These are phyloP conservation scores for Silene uniflora DNA, from an alignment of 148 eudicot genomes.

Conservation along the genomic window DNA sequence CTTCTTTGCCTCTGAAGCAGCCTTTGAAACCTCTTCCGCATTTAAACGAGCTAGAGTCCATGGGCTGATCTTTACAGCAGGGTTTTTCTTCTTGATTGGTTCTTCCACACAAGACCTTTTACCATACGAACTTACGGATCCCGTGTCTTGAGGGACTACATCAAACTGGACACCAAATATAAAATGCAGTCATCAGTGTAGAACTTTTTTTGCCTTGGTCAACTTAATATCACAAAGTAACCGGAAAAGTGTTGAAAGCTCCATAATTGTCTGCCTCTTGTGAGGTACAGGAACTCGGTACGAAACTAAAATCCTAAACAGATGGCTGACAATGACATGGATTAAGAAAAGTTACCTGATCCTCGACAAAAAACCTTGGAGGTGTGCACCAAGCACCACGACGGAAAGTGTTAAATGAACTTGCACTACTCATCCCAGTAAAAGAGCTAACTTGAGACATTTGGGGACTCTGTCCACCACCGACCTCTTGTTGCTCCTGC, in stretches of 20 bases:
- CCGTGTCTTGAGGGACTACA: slow-evolving; percentile 85
- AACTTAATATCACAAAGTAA: no score
- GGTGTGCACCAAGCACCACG: slow-evolving; percentile 98
- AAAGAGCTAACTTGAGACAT: slow-evolving; percentile 93
- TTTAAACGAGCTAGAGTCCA: slow-evolving; percentile 93
- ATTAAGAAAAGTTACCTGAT: slow-evolving; percentile 50
- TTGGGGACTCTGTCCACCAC: slow-evolving; percentile 96
- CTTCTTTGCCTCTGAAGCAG: slow-evolving; percentile 91
- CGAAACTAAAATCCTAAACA: no score
- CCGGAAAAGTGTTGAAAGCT: not conserved
- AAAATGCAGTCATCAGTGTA: slow-evolving; percentile 13
- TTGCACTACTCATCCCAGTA: slow-evolving; percentile 92
- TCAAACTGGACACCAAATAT: slow-evolving; percentile 52
- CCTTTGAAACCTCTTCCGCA: slow-evolving; percentile 86
- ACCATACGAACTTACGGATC: slow-evolving; percentile 83
- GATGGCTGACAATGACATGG: not conserved
- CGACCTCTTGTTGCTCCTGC: slow-evolving; percentile 84
- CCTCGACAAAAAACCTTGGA: slow-evolving; percentile 88
- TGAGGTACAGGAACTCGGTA: no score
- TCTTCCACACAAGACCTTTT: slow-evolving; percentile 54
- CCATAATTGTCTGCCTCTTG: no score
- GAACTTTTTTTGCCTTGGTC: not conserved
- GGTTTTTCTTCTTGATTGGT: slow-evolving; percentile 69
- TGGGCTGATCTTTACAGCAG: slow-evolving; percentile 91
- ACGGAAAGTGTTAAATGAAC: slow-evolving; percentile 81